Conservation (phyloP, 2,329 filamentous ascomycete species). For the Zymoseptoria tritici region DNA sequence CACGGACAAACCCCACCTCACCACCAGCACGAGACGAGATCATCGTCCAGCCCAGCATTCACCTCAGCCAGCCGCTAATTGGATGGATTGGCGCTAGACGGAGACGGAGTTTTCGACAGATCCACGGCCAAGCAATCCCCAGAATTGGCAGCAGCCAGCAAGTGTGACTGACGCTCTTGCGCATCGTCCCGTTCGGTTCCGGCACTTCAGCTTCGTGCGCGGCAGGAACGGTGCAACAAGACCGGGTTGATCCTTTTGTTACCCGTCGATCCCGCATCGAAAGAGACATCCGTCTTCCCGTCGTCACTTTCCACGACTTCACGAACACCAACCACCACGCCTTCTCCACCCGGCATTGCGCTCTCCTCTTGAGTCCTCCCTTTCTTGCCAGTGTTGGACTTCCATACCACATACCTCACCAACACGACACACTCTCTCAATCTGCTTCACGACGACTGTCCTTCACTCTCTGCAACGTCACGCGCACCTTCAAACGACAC, state of each 20-base stretch:
- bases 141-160: neutral
- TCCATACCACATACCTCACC: neutral
- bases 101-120: neutral
- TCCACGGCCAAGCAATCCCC: neutral
- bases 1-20: neutral
- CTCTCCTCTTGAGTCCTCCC: neutral
- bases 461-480: constrained; percentile 1
- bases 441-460: constrained; percentile 1
- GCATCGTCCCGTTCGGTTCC: neutral
- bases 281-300: neutral
- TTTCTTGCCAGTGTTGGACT: neutral
- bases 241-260: neutral
- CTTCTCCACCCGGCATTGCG: neutral
- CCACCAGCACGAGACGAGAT: neutral
- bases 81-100: neutral
- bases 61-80: neutral
- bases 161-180: too few species aligned
- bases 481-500: neutral
- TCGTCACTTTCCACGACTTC: neutral
- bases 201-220: neutral
- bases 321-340: neutral
- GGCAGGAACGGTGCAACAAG: neutral
- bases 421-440: neutral
- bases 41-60: neutral
- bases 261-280: neutral